phyloP scores from a whole-genome alignment of 129 eudicot species.

The Escallonia rubra region DNA sequence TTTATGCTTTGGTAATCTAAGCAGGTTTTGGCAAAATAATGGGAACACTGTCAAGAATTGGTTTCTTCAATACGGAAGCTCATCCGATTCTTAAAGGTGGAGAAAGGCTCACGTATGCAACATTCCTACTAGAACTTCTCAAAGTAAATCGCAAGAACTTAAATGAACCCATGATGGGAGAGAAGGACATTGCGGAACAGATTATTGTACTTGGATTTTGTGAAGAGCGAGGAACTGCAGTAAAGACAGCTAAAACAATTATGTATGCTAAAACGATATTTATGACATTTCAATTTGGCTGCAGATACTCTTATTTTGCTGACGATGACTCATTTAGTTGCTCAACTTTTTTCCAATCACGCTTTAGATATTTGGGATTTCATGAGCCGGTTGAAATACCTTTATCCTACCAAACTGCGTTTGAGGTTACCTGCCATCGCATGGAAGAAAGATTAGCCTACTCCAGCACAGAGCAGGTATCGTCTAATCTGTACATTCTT shows the following conservation, averaged over 20 bases:
- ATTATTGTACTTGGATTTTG: conserved; percentile 48
- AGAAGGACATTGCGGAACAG: conserved; percentile 57
- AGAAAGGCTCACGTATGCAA: conserved; percentile 46
- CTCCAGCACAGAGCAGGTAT: conserved; percentile 67
- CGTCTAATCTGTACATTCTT: background rate
- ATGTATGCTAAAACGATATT: conserved; percentile 35
- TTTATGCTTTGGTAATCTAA: conserved; percentile 2
- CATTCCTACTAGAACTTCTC: conserved; percentile 56
- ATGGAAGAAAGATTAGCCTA: conserved; percentile 92
- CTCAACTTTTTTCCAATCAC: background rate
- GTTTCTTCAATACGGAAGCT: conserved; percentile 59
- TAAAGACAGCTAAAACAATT: conserved; percentile 78
- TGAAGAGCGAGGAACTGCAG: conserved; percentile 54
- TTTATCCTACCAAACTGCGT: conserved; percentile 64
- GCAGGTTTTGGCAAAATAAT: conserved; percentile 93
- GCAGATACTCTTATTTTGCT: background rate
- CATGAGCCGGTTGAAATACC: conserved; percentile 62
- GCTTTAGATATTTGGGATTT: conserved; percentile 77
- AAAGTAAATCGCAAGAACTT: conserved; percentile 15
- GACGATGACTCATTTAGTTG: background rate
- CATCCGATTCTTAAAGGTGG: conserved; percentile 33
- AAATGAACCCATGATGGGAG: conserved; percentile 37
- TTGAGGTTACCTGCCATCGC: conserved; percentile 80
- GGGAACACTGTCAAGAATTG: conserved; percentile 75
- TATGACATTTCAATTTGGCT: background rate